A percentile compares a stretch with the other conserved stretches of the same genome.
phyloP scores from a whole-genome alignment of 2,329 filamentous ascomycete genomes.

The Exophiala bonariae region DNA sequence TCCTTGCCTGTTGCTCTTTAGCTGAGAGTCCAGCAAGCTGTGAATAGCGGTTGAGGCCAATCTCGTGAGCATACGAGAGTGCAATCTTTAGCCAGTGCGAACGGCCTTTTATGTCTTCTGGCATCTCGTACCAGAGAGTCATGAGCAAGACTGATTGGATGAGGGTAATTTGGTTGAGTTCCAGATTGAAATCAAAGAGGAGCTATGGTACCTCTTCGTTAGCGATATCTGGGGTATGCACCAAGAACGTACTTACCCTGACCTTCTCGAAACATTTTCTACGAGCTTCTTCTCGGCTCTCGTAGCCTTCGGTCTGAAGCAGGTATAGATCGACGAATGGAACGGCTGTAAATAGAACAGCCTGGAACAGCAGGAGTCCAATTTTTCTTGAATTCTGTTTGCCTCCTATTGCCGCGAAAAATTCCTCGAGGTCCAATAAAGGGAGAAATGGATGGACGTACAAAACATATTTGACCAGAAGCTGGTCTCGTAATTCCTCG shows the following conservation, averaged over 20 bases:
- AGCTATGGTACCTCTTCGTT: no score
- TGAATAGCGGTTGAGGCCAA: conserved; percentile 87
- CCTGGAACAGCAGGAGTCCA: conserved; percentile 85
- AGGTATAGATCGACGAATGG: conserved; percentile 62
- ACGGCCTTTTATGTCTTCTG: conserved; percentile 93
- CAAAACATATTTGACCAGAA: conserved; percentile 78
- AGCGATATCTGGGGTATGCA: no score
- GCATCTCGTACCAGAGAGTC: conserved; percentile 97
- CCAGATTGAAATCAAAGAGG: conserved; percentile 92
- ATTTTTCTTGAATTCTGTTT: conserved; percentile 59
- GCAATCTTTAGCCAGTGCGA: conserved; percentile 99
- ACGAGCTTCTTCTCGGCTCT: conserved; percentile 67
- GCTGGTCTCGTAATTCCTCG: conserved; percentile 68
- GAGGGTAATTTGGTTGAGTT: conserved; percentile 80
- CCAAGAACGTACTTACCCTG: not conserved
- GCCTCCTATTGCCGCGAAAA: conserved; percentile 70
- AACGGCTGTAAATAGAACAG: conserved; percentile 88
- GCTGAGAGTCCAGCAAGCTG: conserved; percentile 71
- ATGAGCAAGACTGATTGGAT: conserved; percentile 86
- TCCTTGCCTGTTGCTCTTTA: conserved; percentile 78
- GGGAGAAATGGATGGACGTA: conserved; percentile 95
- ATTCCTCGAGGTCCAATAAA: conserved; percentile 67
- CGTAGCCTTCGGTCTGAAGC: not conserved
- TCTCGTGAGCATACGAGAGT: conserved; percentile 86
- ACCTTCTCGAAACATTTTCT: conserved; percentile 83